Conservation (phyloP, 441 rosid species). For the Corymbia citriodora region DNA sequence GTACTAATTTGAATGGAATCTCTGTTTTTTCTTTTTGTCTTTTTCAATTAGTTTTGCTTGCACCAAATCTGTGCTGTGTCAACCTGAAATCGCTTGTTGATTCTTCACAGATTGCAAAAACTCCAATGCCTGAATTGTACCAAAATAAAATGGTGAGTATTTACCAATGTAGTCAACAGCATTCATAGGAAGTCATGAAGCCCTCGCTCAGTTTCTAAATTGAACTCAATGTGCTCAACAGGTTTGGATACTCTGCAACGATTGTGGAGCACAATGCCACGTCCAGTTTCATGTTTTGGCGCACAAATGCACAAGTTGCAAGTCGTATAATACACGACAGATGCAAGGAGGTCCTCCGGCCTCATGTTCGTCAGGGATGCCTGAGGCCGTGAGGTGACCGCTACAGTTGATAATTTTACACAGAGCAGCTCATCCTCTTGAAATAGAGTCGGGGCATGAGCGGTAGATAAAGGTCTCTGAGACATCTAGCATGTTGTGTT, state of each 20-base stretch:
- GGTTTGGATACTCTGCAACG: constrained; percentile 98
- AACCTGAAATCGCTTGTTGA: background rate
- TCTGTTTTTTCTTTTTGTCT: background rate
- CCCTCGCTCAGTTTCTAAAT: background rate
- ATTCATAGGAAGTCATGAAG: background rate
- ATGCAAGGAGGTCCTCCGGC: constrained; percentile 40
- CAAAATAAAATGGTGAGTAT: constrained; percentile 59
- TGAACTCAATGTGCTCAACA: constrained; percentile 1
- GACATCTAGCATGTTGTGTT: background rate
- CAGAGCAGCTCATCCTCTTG: background rate
- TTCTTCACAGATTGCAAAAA: constrained; percentile 54
- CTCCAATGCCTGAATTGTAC: constrained; percentile 70
- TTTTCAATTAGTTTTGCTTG: background rate
- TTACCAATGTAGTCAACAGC: background rate
- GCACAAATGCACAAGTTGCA: constrained; percentile 61
- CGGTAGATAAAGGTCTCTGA: background rate
- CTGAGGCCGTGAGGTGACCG: constrained; percentile 39
- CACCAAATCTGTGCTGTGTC: background rate
- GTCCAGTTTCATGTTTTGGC: constrained; percentile 68
- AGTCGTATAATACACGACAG: constrained; percentile 76
- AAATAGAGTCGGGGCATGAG: background rate
- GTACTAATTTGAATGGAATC: background rate
- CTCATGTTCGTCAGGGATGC: constrained; percentile 42
- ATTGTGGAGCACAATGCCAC: constrained; percentile 52
- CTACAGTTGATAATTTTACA: background rate